Percentiles rank a stretch among this genome's conserved stretches.
Conservation (phyloP, 208 protist species). For the Strigomonas culicis region DNA sequence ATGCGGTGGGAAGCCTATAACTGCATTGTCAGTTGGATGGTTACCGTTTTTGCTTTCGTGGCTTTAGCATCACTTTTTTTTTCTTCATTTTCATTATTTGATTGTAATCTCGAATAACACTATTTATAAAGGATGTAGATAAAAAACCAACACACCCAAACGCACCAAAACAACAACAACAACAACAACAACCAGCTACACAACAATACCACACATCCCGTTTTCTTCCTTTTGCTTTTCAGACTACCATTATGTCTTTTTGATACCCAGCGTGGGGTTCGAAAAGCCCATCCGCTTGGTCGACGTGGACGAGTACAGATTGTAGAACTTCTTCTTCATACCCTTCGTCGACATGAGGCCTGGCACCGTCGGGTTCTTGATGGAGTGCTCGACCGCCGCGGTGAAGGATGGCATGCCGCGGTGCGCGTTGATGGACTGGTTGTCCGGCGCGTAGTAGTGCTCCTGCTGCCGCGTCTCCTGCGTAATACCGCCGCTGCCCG, state of each 20-base stretch:
- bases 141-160: too few species aligned
- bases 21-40: too few species aligned
- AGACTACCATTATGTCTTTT: slow-evolving; percentile 59
- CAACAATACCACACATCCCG: not conserved
- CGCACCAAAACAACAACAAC: too few species aligned
- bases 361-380: slow-evolving; percentile 86
- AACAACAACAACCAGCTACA: too few species aligned
- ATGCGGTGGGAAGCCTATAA: too few species aligned
- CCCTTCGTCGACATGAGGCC: slow-evolving; percentile 89
- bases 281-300: slow-evolving; percentile 87
- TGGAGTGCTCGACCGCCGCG: slow-evolving; percentile 57
- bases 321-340: slow-evolving; percentile 92
- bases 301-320: slow-evolving; percentile 85
- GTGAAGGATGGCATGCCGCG: slow-evolving; percentile 56
- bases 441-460: slow-evolving; percentile 63
- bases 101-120: too few species aligned
- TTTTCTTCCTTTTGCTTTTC: slow-evolving; percentile 11
- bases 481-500: slow-evolving; percentile 44
- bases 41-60: too few species aligned
- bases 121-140: too few species aligned
- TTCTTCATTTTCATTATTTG: too few species aligned
- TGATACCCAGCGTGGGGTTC: slow-evolving; percentile 82
- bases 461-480: slow-evolving; percentile 74
- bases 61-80: too few species aligned
- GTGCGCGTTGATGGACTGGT: slow-evolving; percentile 48